Evolutionary conservation across 805 yeast genomes (phyloP).

Genomic region (Lipomyces sp.): DNA sequence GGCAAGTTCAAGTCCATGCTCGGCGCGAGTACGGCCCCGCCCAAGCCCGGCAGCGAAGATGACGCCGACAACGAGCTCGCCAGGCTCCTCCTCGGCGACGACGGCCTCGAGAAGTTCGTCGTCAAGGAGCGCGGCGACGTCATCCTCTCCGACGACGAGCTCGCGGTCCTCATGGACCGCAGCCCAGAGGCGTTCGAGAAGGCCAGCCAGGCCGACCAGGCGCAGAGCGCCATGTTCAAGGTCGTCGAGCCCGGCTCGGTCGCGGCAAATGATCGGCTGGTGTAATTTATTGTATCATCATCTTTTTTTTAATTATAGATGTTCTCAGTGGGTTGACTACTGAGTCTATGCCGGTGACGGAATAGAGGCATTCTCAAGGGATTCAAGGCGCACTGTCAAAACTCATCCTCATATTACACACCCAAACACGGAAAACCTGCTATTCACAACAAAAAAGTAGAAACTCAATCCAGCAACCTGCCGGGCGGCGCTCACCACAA

Average conservation of each 20-base stretch:
- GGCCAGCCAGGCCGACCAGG: conserved; percentile 1
- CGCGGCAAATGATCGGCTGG: too few relatives aligned
- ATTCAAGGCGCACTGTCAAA: too few relatives aligned
- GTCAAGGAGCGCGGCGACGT: conserved; percentile 24
- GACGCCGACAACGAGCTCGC: conserved; percentile 12
- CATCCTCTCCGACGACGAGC: conserved; percentile 24
- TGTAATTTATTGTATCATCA: too few relatives aligned
- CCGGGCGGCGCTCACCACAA: conserved; percentile 34
- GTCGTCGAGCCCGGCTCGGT: too few relatives aligned
- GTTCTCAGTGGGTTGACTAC: too few relatives aligned
- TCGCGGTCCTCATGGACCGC: conserved; percentile 19
- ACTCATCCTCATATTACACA: too few relatives aligned
- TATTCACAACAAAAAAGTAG: too few relatives aligned
- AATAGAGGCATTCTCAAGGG: too few relatives aligned
- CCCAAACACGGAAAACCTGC: too few relatives aligned
- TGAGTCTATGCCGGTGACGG: too few relatives aligned
- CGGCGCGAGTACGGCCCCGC: too few relatives aligned
- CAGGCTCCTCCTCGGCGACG: conserved; percentile 15
- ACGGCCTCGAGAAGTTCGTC: conserved; percentile 13
- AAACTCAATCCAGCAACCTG: conserved; percentile 43
- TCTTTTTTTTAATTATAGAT: too few relatives aligned
- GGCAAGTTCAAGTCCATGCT: conserved; percentile 28
- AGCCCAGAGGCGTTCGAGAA: conserved; percentile 20
- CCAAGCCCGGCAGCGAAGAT: conserved; percentile 6
- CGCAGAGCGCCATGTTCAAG: conserved; percentile 5